Percentiles rank a stretch among this genome's conserved stretches.
phyloP scores from a whole-genome alignment of 23 red algal species.

The Pyropia yezoensis region DNA sequence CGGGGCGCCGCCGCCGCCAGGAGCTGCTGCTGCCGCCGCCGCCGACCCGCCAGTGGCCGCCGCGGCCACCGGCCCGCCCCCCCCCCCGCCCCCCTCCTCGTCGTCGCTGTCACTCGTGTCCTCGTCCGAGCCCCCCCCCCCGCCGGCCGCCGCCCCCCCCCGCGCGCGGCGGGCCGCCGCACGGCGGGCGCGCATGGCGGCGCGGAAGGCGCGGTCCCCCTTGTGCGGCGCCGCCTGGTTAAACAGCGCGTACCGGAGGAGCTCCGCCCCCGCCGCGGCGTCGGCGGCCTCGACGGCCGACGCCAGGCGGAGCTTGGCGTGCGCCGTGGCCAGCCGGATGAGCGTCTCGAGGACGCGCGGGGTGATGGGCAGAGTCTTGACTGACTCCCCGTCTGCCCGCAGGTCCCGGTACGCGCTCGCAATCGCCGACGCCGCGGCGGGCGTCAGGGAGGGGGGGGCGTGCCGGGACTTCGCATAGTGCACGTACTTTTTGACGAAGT shows the following conservation, averaged over 20 bases:
- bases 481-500: conserved; percentile 90
- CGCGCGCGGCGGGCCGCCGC: too few species aligned
- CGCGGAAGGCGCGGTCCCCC: conserved; percentile 37
- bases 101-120: too few species aligned
- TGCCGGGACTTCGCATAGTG: conserved; percentile 80
- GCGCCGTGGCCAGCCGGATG: conserved; percentile 92
- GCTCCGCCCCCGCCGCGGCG: conserved; percentile 61
- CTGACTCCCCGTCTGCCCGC: conserved; percentile 31
- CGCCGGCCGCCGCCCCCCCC: too few species aligned
- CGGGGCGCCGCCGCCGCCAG: too few species aligned
- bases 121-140: too few species aligned
- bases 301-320: conserved; percentile 86
- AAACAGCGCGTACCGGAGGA: conserved; percentile 75
- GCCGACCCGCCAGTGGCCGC: too few species aligned
- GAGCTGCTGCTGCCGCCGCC: too few species aligned
- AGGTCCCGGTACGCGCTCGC: conserved; percentile 57
- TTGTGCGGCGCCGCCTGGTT: conserved; percentile 73
- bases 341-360: conserved; percentile 87
- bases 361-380: conserved; percentile 90
- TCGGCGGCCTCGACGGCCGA: conserved; percentile 50
- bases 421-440: conserved; percentile 65
- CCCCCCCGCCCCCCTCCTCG: too few species aligned
- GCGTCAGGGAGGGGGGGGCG: conserved; percentile 35
- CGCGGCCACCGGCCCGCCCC: too few species aligned
- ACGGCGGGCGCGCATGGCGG: too few species aligned